Percentiles rank a stretch among this genome's conserved stretches.
These are phyloP conservation scores for Cyberlindnera misumaiensis DNA, from an alignment of 805 yeast species.

Conservation along the genomic window DNA sequence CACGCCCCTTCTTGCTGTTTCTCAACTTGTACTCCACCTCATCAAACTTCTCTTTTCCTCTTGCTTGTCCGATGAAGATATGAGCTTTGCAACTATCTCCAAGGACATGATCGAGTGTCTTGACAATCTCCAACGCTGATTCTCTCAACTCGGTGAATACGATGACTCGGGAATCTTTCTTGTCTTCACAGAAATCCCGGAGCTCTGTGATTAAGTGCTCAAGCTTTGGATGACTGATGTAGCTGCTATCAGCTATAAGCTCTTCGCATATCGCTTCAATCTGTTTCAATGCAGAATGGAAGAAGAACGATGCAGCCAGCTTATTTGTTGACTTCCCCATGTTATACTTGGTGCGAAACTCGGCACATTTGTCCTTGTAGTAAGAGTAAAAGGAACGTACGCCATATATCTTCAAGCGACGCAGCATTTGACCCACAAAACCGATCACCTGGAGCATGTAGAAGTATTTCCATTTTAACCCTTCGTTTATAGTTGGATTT, in stretches of 20 bases:
- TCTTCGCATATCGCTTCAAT: slow-evolving; percentile 40
- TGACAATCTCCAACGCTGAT: slow-evolving; percentile 82
- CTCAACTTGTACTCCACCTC: slow-evolving; percentile 42
- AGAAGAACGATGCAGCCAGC: slow-evolving; percentile 54
- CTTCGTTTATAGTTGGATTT: slow-evolving; percentile 55
- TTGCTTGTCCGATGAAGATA: slow-evolving; percentile 88
- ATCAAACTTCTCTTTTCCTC: slow-evolving; percentile 63
- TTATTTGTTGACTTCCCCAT: slow-evolving; percentile 59
- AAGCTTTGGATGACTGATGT: slow-evolving; percentile 68
- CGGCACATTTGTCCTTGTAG: slow-evolving; percentile 50
- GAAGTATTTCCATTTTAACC: slow-evolving; percentile 66
- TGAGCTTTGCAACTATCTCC: slow-evolving; percentile 52
- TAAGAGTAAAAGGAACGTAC: slow-evolving; percentile 66
- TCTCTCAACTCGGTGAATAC: slow-evolving; percentile 86
- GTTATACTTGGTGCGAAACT: slow-evolving; percentile 51
- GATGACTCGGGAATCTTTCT: slow-evolving; percentile 63
- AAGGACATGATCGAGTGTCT: slow-evolving; percentile 41
- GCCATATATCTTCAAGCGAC: slow-evolving; percentile 76
- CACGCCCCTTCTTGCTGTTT: slow-evolving; percentile 37
- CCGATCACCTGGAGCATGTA: slow-evolving; percentile 56
- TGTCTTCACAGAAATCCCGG: slow-evolving; percentile 41
- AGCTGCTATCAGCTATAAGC: slow-evolving; percentile 30
- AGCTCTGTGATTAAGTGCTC: slow-evolving; percentile 53
- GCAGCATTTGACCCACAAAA: slow-evolving; percentile 64
- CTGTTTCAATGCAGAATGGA: slow-evolving; percentile 38